These are phyloP conservation scores for Arachis monticola DNA, from an alignment of 331 rosid genomes.

Conservation along the genomic window DNA sequence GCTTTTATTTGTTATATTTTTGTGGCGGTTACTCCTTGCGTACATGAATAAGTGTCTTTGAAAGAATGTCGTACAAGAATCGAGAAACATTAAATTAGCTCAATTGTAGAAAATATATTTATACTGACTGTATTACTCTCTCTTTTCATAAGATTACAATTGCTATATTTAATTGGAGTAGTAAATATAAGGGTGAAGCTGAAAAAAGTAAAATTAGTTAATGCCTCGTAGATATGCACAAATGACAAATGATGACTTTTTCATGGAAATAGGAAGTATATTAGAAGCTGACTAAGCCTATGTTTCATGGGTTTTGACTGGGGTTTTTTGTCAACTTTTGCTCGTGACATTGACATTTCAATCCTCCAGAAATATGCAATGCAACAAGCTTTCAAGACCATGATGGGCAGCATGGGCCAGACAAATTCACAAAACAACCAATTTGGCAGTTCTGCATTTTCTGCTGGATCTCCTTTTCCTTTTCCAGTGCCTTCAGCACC, in stretches of 20 bases:
- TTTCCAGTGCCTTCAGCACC: slow-evolving; percentile 63
- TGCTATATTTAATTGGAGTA: too few relatives aligned
- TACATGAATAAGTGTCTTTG: too few relatives aligned
- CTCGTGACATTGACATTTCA: slow-evolving; percentile 29
- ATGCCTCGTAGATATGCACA: too few relatives aligned
- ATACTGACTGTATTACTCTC: too few relatives aligned
- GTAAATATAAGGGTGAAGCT: too few relatives aligned
- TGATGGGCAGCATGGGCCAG: slow-evolving; percentile 96
- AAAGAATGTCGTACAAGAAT: too few relatives aligned
- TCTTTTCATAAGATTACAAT: too few relatives aligned
- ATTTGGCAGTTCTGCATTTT: slow-evolving; percentile 58
- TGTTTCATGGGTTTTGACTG: slow-evolving; percentile 17
- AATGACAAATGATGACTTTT: too few relatives aligned
- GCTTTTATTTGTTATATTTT: slow-evolving; percentile 6
- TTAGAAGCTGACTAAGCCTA: slow-evolving; percentile 25
- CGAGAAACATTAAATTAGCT: too few relatives aligned
- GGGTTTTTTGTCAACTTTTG: slow-evolving; percentile 28
- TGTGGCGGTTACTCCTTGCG: not conserved
- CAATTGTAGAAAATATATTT: too few relatives aligned
- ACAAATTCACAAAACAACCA: slow-evolving; percentile 76
- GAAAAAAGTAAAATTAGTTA: too few relatives aligned
- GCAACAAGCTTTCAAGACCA: slow-evolving; percentile 97
- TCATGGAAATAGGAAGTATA: not conserved
- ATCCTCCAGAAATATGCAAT: slow-evolving; percentile 87
- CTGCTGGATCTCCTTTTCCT: slow-evolving; percentile 84